phyloP scores from a whole-genome alignment of 306 rosid species.

The Cucurbita ficifolia region DNA sequence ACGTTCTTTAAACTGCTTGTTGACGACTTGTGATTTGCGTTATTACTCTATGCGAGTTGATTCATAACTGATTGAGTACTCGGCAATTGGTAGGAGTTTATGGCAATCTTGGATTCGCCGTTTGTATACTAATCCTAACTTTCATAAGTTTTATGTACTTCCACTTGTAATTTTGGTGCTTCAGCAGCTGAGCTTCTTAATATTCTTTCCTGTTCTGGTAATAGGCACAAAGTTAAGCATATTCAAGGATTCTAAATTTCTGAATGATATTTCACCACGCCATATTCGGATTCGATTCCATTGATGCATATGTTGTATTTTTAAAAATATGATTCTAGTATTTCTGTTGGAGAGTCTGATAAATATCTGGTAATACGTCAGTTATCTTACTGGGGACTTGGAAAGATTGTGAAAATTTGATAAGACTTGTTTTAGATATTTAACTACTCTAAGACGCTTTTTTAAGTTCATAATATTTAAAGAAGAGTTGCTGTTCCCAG shows the following conservation, averaged over 20 bases:
- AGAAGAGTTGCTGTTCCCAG: neutral
- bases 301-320: neutral
- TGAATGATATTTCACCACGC: neutral
- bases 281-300: neutral
- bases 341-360: neutral
- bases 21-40: neutral
- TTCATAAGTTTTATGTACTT: neutral
- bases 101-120: neutral
- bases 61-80: neutral
- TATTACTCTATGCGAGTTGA: neutral
- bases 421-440: neutral
- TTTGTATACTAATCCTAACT: neutral
- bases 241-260: neutral
- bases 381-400: neutral
- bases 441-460: neutral
- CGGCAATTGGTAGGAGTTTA: neutral
- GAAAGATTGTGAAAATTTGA: neutral
- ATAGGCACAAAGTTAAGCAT: neutral
- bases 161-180: neutral
- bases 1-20: neutral
- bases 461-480: neutral
- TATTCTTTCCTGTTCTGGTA: neutral
- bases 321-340: neutral
- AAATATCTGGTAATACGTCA: neutral
- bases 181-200: neutral